phyloP scores from a whole-genome alignment of 208 protist genomes.

The Herpetomonas samuelpessoai region DNA sequence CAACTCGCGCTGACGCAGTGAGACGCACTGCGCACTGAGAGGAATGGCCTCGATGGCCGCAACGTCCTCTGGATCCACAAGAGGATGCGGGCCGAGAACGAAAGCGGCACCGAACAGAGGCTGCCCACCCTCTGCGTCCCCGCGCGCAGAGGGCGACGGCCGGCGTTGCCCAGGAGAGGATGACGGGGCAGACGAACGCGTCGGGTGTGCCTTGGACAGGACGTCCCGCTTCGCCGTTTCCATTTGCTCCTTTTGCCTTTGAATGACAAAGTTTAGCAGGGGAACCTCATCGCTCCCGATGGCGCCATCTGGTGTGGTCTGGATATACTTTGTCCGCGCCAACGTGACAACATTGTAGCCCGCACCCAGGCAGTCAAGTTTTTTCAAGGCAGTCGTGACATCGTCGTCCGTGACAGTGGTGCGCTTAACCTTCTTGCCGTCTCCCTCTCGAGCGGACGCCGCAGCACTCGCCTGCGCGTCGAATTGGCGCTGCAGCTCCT shows the following conservation, averaged over 20 bases:
- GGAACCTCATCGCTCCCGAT: conserved; percentile 53
- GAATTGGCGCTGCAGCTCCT: conserved; percentile 61
- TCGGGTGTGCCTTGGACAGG: neutral
- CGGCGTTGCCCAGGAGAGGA: neutral
- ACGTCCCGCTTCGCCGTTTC: conserved; percentile 14
- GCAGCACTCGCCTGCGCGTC: conserved; percentile 17
- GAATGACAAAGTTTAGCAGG: conserved; percentile 60
- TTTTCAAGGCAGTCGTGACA: conserved; percentile 64
- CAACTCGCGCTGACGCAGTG: conserved; percentile 45
- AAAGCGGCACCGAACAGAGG: neutral
- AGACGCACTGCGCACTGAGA: conserved; percentile 45
- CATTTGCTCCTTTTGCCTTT: conserved; percentile 41
- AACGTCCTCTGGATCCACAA: neutral
- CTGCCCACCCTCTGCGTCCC: neutral
- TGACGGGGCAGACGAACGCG: neutral
- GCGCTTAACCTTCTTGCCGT: conserved; percentile 12
- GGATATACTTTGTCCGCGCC: conserved; percentile 67
- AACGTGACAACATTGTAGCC: conserved; percentile 80
- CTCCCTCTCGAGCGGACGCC: neutral
- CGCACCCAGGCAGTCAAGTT: conserved; percentile 64
- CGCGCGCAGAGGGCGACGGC: neutral
- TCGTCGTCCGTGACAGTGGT: conserved; percentile 61
- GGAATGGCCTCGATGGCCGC: conserved; percentile 16
- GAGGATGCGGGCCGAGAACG: neutral
- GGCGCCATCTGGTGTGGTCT: conserved; percentile 72